Evolutionary conservation across 75 land plant genomes (phyloP).

Genomic region (Sequoiadendron giganteum): DNA sequence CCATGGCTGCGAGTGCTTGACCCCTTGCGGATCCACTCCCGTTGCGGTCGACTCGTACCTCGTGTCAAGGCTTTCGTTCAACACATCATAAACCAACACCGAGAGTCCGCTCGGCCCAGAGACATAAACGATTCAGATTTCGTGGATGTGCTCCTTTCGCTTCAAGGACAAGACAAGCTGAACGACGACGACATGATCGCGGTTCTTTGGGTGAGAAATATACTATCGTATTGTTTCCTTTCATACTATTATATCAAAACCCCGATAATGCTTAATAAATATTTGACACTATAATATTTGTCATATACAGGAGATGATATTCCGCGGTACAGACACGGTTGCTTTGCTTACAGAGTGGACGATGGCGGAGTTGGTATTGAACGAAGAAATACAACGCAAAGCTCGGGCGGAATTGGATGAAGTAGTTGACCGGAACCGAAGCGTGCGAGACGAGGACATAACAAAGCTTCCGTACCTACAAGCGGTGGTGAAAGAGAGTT

Average conservation of each 20-base stretch:
- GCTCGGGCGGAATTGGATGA: constrained; percentile 35
- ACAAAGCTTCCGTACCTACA: too few species aligned
- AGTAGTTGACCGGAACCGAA: constrained; percentile 7
- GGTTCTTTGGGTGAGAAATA: constrained; percentile 45
- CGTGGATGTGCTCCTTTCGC: too few species aligned
- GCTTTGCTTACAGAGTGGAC: constrained; percentile 50
- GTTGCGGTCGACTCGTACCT: constrained; percentile 44
- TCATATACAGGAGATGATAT: constrained; percentile 52
- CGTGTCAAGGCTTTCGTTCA: constrained; percentile 36
- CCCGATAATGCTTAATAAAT: background rate
- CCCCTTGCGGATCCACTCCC: constrained; percentile 19
- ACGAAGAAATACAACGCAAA: constrained; percentile 28
- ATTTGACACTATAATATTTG: background rate
- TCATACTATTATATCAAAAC: too few species aligned
- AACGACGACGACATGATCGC: constrained; percentile 47
- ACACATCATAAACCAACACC: constrained; percentile 44
- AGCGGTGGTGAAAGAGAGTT: background rate
- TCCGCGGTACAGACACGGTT: constrained; percentile 54
- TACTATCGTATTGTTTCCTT: background rate
- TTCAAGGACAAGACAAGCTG: constrained; percentile 24
- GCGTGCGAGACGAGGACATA: too few species aligned
- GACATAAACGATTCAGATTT: background rate
- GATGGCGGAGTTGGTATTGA: constrained; percentile 34
- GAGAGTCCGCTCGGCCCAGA: background rate
- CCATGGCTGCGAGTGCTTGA: constrained; percentile 26